Evolutionary conservation across 495 filamentous ascomycete species (phyloP), one percentile per base, ranked within the genome.

Genomic region (Penicillium tannophilum): DNA sequence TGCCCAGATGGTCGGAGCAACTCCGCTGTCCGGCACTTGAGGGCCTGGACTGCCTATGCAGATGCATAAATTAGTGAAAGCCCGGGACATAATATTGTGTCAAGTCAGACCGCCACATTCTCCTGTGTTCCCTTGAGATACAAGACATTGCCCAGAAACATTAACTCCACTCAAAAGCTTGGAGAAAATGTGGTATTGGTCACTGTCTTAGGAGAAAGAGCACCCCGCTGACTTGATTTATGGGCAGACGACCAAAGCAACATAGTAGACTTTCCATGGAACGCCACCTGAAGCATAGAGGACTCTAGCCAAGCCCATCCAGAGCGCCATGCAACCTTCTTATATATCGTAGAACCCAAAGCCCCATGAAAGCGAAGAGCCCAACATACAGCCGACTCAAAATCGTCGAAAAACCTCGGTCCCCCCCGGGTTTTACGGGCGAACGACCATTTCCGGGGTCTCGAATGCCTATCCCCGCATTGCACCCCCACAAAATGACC

Each of bases 401-500:
- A 10, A 51, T 43, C 43, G 9, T 17, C 36, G 24, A 45, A 26
- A 28, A 6, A 31, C 60, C 50, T 62, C 54, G 54, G 59, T 16
- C 24, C 19, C 24, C 24, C 50, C 42, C 42, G 10, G 16, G n/a
- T 10, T 49, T 62, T 43, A 48, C 49, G 59, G 54, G 49, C 43
- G 8, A 53, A 16, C 4, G 30, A 11, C 59, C 55, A 19, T 24
- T 53, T 44, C 19, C 3, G 39, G 60, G 60, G 24, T n/a, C 6
- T 44, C 16, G 31, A 58, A 6, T 58, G 50, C 17, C 26, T 43
- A 42, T 49, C 51, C 51, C 59, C 59, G 51, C 60, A 52, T 19
- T 60, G n/a, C 19, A 54, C 39, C 53, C 48, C 59, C 53, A 52
- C 54, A 56, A 33, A 52, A 58, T 26, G 20, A 35, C 11, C 33